Evolutionary conservation across 179 eudicot genomes (phyloP).

Genomic region (Monotropa hypopitys): DNA sequence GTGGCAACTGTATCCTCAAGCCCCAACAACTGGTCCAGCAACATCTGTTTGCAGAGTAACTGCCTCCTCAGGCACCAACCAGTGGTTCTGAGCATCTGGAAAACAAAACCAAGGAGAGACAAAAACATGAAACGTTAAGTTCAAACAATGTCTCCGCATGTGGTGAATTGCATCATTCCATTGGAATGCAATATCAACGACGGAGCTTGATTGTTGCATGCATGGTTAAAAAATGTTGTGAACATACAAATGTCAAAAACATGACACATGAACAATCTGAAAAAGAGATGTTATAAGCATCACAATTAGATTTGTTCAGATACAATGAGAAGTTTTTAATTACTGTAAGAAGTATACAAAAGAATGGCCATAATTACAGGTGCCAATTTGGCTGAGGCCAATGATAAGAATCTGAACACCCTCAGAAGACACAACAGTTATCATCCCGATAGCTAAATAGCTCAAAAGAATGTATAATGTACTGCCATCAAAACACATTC

Average conservation of each 20-base stretch:
- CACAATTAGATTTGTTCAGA: not conserved
- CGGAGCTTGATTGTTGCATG: not conserved
- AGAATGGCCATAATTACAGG: slow-evolving; percentile 12
- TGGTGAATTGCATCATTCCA: not conserved
- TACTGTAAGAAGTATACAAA: slow-evolving; percentile 4
- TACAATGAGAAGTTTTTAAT: slow-evolving; percentile 5
- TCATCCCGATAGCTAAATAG: slow-evolving; percentile 7
- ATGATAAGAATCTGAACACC: not conserved
- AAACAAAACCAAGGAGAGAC: not conserved
- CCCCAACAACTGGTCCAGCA: not conserved
- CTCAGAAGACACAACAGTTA: not conserved
- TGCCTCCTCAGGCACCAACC: not conserved
- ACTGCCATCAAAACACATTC: slow-evolving; percentile 27
- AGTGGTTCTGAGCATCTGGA: slow-evolving; percentile 1
- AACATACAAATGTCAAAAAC: not conserved
- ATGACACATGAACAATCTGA: not conserved
- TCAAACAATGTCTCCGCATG: not conserved
- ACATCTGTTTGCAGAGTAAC: not conserved
- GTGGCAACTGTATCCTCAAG: not conserved
- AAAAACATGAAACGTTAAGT: not conserved
- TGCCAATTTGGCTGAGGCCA: slow-evolving; percentile 4
- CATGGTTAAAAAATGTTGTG: not conserved
- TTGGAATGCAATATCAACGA: not conserved
- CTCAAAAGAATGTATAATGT: slow-evolving; percentile 23
- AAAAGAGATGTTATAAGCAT: not conserved